These are phyloP conservation scores for Tritrichomonas musculus DNA, from an alignment of 208 protist genomes.

Conservation along the genomic window DNA sequence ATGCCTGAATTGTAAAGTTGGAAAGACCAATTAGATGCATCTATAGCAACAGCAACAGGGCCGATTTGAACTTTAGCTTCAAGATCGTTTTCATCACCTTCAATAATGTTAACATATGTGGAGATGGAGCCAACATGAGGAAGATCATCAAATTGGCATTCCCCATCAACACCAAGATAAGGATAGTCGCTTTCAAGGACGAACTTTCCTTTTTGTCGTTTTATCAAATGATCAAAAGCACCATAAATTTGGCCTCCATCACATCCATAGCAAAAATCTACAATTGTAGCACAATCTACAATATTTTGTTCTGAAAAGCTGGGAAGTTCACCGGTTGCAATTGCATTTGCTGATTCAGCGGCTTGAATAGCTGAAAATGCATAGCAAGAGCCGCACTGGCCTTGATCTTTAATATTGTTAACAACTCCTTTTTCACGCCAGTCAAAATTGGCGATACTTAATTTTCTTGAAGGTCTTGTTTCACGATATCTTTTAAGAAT, in stretches of 20 bases:
- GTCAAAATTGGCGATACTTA: conserved; percentile 47
- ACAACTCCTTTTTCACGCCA: conserved; percentile 55
- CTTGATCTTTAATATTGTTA: conserved; percentile 57
- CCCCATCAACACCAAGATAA: neutral
- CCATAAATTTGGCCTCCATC: conserved; percentile 35
- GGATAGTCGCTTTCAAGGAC: neutral
- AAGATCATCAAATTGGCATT: neutral
- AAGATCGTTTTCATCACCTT: no score
- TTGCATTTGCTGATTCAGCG: neutral
- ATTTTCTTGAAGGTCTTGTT: neutral
- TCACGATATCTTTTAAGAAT: neutral
- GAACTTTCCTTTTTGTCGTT: neutral
- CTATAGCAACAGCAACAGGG: no score
- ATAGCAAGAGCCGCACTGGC: conserved; percentile 61
- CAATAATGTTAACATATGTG: no score
- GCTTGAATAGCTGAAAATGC: no score
- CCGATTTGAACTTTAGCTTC: no score
- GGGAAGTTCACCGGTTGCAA: neutral
- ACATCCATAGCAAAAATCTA: conserved; percentile 37
- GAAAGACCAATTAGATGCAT: no score
- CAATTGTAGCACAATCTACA: conserved; percentile 37
- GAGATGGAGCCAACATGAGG: no score
- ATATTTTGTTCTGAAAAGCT: conserved; percentile 39
- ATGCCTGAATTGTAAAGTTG: no score
- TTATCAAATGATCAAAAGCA: conserved; percentile 35